phyloP scores from a whole-genome alignment of 345 rosid species.

The Dipteronia sinensis region DNA sequence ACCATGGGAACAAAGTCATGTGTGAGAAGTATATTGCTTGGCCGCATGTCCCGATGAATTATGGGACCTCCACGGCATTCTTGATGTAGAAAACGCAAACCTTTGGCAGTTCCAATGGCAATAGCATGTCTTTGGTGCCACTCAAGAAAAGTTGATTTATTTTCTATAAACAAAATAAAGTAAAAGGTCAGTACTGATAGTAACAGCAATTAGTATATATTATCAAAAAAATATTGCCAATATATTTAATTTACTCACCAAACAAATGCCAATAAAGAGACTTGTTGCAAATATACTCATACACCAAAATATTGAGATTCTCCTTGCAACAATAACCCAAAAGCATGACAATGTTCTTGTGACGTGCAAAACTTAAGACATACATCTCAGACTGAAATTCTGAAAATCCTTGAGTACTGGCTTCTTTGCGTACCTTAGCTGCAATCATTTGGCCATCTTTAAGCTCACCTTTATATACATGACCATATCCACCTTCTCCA shows the following conservation, averaged over 20 bases:
- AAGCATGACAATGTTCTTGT: conserved; percentile 77
- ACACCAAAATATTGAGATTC: conserved; percentile 59
- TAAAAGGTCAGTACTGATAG: not conserved
- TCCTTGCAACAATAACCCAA: conserved; percentile 70
- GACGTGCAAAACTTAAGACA: conserved; percentile 57
- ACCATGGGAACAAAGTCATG: conserved; percentile 73
- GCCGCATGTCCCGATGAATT: conserved; percentile 61
- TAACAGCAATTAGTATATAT: not conserved
- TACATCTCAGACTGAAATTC: conserved; percentile 60
- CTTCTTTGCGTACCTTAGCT: conserved; percentile 62
- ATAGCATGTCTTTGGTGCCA: conserved; percentile 63
- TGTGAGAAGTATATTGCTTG: conserved; percentile 64
- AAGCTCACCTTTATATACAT: conserved; percentile 55
- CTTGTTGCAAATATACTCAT: conserved; percentile 70
- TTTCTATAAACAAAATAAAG: conserved; percentile 21
- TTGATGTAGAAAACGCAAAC: conserved; percentile 62
- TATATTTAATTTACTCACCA: conserved; percentile 36
- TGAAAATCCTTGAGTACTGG: conserved; percentile 52
- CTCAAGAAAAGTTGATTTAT: conserved; percentile 40
- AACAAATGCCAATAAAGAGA: conserved; percentile 67
- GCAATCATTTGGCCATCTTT: conserved; percentile 59
- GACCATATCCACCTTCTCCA: conserved; percentile 71
- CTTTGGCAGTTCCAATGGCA: conserved; percentile 64
- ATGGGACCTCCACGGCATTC: conserved; percentile 68
- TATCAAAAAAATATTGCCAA: not conserved